Conservation (phyloP, 2,329 filamentous ascomycete genomes). For the Hypoxylon sp. region DNA sequence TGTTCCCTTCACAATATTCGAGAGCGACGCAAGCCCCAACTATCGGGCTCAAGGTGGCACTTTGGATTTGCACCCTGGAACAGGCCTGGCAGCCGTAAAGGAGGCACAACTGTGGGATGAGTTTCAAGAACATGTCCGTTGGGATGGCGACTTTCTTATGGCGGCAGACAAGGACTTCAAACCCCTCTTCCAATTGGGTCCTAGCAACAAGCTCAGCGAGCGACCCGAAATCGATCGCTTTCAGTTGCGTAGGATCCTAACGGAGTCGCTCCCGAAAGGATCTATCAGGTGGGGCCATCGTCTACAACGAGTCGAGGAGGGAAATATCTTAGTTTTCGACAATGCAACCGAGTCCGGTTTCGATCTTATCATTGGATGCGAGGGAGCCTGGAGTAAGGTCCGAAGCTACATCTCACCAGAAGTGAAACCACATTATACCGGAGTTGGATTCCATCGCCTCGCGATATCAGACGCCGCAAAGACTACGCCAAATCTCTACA, state of each 20-base stretch:
- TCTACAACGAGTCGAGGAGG: slow-evolving; percentile 58
- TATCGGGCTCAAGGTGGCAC: slow-evolving; percentile 66
- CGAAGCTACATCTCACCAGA: slow-evolving; percentile 54
- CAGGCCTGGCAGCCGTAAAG: slow-evolving; percentile 66
- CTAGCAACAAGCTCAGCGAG: slow-evolving; percentile 55
- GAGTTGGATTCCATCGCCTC: slow-evolving; percentile 62
- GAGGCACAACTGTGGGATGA: slow-evolving; percentile 65
- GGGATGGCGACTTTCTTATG: slow-evolving; percentile 66
- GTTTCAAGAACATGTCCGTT: slow-evolving; percentile 66
- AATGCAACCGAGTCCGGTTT: slow-evolving; percentile 56
- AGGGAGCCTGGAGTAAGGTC: slow-evolving; percentile 59
- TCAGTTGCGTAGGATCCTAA: slow-evolving; percentile 61
- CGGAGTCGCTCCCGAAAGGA: slow-evolving; percentile 61
- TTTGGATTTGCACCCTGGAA: slow-evolving; percentile 67
- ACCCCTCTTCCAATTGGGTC: slow-evolving; percentile 53
- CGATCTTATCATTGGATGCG: slow-evolving; percentile 57
- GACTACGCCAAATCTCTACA: slow-evolving; percentile 60
- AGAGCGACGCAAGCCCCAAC: slow-evolving; percentile 62
- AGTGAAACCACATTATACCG: slow-evolving; percentile 62
- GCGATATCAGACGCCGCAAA: slow-evolving; percentile 59
- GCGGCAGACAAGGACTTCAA: slow-evolving; percentile 61
- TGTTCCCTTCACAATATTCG: slow-evolving; percentile 65
- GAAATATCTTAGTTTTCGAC: slow-evolving; percentile 58
- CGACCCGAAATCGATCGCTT: slow-evolving; percentile 69
- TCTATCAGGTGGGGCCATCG: slow-evolving; percentile 64